Evolutionary conservation across 768 basidiomycete genomes (phyloP), one percentile per base, ranked within the genome.

Genomic region (Lactarius evosmus): DNA sequence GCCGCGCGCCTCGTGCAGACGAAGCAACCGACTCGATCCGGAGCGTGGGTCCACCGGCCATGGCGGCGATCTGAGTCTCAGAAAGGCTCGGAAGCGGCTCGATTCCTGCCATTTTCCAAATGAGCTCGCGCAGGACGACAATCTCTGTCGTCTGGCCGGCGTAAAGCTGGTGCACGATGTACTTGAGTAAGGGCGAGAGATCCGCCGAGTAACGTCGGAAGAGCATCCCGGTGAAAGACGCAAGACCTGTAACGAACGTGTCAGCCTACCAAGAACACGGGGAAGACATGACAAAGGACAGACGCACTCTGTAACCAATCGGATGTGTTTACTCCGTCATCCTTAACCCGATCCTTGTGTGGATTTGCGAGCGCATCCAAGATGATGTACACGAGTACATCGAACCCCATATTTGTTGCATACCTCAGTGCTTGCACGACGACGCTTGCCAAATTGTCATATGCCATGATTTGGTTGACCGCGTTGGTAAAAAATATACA

Each of bases 91-190:
- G 91, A 56, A 97, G 78, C 4, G 94, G 93, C 70, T 96, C 89
- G 63, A 97, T 92, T 4, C 91, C 94, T 6, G 94, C 89, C 93
- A 98, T 96, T 73, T 93, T 92, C 83, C 87, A 89, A 56, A 98
- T 93, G 56, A 99, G 77, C 71, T 96, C 94, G 34, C 89, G 85
- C n/a, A 99, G 79, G 27, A 98, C 91, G 25, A 95, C 83, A 50
- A 98, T 87, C 70, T 98, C 95, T 12, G 90, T 88, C 1, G 91
- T 84, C 71, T 93, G 87, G 38, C 86, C 87, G 52, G 85, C 84
- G 72, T 89, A 84, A 33, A 98, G 80, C 72, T 95, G 94, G 72
- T 98, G 93, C 46, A 92, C 89, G 67, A 98, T 84, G 70, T 96
- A 98, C 74, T 86, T 90, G 61, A 99, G 75, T 56, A 98, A 79